phyloP scores from a whole-genome alignment of 2,329 filamentous ascomycete species.

The Aureobasidium vineae region DNA sequence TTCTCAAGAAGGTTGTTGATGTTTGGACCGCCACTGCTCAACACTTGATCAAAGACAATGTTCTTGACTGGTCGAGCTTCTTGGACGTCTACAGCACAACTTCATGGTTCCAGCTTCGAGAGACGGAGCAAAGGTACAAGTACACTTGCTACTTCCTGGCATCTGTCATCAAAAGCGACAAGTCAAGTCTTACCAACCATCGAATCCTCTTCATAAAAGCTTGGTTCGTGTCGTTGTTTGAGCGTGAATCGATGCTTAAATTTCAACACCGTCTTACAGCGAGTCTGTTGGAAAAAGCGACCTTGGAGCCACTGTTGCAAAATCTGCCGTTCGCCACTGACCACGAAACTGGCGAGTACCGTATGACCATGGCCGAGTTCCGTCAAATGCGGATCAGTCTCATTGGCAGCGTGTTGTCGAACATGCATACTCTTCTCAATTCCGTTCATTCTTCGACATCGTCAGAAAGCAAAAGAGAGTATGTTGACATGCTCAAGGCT shows the following conservation, averaged over 20 bases:
- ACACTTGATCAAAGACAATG: conserved; percentile 47
- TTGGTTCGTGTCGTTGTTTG: conserved; percentile 57
- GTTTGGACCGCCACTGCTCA: conserved; percentile 55
- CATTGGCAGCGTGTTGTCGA: conserved; percentile 57
- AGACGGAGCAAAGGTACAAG: conserved; percentile 48
- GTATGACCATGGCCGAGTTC: conserved; percentile 54
- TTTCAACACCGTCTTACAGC: conserved; percentile 59
- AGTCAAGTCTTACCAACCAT: conserved; percentile 46
- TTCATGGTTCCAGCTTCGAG: conserved; percentile 50
- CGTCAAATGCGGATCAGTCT: conserved; percentile 54
- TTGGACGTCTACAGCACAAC: conserved; percentile 54
- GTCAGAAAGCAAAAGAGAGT: conserved; percentile 47
- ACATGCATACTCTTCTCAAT: conserved; percentile 56
- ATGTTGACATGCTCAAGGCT: conserved; percentile 53
- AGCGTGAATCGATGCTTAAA: conserved; percentile 60
- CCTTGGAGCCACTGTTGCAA: conserved; percentile 49
- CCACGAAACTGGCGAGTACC: conserved; percentile 40
- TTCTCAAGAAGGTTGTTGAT: conserved; percentile 54
- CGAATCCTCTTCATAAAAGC: conserved; percentile 50
- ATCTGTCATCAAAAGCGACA: conserved; percentile 42
- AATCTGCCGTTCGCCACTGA: conserved; percentile 58
- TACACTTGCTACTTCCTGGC: conserved; percentile 49
- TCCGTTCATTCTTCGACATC: conserved; percentile 35
- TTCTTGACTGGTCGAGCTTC: conserved; percentile 56
- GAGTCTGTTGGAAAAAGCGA: conserved; percentile 52